These are phyloP conservation scores for Hymenoscyphus occultus DNA, from an alignment of 2,329 filamentous ascomycete genomes.

Conservation along the genomic window DNA sequence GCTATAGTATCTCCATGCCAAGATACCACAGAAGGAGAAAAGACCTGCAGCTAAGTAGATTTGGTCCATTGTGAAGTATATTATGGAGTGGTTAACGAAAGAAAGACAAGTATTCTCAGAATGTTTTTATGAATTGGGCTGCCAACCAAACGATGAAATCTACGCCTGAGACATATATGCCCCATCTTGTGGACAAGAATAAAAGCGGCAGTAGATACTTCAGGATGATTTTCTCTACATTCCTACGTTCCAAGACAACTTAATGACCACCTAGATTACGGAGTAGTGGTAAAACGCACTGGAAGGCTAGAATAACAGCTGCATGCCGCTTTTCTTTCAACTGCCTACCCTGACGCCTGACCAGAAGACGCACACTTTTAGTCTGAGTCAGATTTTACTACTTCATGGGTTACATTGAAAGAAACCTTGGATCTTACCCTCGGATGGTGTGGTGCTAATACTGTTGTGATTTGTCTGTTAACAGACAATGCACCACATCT, in stretches of 20 bases:
- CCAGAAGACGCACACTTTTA: background rate
- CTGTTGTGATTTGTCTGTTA: background rate
- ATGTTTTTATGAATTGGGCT: too few species aligned
- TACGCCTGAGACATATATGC: too few species aligned
- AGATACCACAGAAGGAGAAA: background rate
- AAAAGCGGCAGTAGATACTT: too few species aligned
- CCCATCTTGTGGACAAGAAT: too few species aligned
- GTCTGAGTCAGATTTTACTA: background rate
- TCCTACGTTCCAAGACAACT: too few species aligned
- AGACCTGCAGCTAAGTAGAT: background rate
- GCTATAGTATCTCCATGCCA: background rate
- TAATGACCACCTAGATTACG: too few species aligned
- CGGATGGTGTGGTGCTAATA: background rate
- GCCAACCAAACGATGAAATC: too few species aligned
- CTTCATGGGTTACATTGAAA: background rate
- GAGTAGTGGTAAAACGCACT: too few species aligned
- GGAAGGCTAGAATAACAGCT: too few species aligned
- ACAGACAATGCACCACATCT: background rate
- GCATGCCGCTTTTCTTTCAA: too few species aligned
- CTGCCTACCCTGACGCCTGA: too few species aligned
- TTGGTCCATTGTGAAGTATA: background rate
- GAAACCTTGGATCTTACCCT: background rate
- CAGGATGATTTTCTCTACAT: too few species aligned
- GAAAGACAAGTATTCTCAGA: background rate
- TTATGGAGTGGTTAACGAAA: background rate